A percentile compares a stretch with the other conserved stretches of the same genome.
phyloP scores from a whole-genome alignment of 1,139 yeast species.

The Ashbya aceris region DNA sequence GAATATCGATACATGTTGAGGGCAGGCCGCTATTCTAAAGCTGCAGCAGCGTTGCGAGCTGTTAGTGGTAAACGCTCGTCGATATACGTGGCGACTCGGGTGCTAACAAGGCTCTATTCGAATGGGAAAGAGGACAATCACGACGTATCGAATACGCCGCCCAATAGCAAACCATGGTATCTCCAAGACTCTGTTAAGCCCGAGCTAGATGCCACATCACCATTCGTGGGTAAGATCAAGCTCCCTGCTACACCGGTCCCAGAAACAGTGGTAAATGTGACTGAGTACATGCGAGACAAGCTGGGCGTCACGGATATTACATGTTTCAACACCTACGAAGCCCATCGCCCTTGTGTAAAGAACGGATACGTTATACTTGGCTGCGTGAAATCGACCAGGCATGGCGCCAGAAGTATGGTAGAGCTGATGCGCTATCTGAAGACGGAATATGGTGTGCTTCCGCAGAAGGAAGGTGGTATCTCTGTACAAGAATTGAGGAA shows the following conservation, averaged over 20 bases:
- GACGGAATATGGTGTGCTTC: slow-evolving; percentile 34
- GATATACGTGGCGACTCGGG: too few species aligned
- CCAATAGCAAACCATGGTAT: slow-evolving; percentile 23
- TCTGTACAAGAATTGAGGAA: slow-evolving; percentile 51
- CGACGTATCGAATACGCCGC: not conserved
- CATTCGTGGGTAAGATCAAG: slow-evolving; percentile 8
- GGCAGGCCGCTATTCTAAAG: too few species aligned
- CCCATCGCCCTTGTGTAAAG: slow-evolving; percentile 38
- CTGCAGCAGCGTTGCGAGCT: too few species aligned
- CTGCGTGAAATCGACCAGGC: slow-evolving; percentile 75
- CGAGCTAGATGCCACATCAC: slow-evolving; percentile 4
- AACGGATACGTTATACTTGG: slow-evolving; percentile 50
- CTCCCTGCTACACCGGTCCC: slow-evolving; percentile 52
- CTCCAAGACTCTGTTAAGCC: slow-evolving; percentile 12
- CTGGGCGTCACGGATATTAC: slow-evolving; percentile 57
- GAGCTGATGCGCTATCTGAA: slow-evolving; percentile 46
- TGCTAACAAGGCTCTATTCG: not conserved
- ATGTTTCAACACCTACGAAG: slow-evolving; percentile 46
- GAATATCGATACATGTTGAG: too few species aligned
- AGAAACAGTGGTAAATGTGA: slow-evolving; percentile 35
- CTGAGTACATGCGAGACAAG: slow-evolving; percentile 43
- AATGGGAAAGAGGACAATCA: not conserved
- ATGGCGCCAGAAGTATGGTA: slow-evolving; percentile 60
- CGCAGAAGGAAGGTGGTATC: slow-evolving; percentile 63
- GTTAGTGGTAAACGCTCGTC: too few species aligned